Percentiles rank a stretch among this genome's conserved stretches.
Evolutionary conservation across 164 flowering plant species (phyloP).

Genomic region (Brasenia schreberi): DNA sequence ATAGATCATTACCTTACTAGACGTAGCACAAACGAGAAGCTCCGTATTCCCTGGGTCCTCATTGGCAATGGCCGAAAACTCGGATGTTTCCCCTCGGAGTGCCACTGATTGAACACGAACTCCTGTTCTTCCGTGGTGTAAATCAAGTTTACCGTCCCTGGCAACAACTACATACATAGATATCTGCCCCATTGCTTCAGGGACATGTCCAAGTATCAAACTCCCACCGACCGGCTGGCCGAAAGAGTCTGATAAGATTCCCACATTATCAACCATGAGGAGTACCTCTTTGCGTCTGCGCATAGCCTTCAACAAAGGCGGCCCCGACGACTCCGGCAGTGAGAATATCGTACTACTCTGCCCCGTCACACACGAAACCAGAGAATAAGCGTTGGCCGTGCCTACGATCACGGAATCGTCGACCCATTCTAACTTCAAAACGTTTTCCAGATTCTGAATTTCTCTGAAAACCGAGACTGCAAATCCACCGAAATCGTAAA

Average conservation of each 20-base stretch:
- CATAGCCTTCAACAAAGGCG: conserved; percentile 48
- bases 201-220: conserved; percentile 48
- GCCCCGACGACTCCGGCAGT: conserved; percentile 50
- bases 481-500: conserved; percentile 14
- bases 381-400: conserved; percentile 45
- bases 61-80: conserved; percentile 39
- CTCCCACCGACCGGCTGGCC: conserved; percentile 95
- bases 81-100: conserved; percentile 38
- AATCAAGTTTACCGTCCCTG: conserved; percentile 54
- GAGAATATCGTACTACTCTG: conserved; percentile 45
- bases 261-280: conserved; percentile 86
- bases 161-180: conserved; percentile 41
- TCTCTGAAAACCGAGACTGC: conserved; percentile 41
- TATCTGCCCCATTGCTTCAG: conserved; percentile 56
- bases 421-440: conserved; percentile 65
- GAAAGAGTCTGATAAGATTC: conserved; percentile 44
- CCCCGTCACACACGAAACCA: conserved; percentile 53
- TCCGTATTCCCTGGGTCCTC: conserved; percentile 39
- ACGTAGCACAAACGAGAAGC: conserved; percentile 45
- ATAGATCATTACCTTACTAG: conserved; percentile 38
- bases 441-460: conserved; percentile 46
- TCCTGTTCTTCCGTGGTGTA: conserved; percentile 67
- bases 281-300: conserved; percentile 45
- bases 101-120: conserved; percentile 34
- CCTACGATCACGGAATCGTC: conserved; percentile 76